Conservation (phyloP, 2,329 filamentous ascomycete genomes). For the Colletotrichum melonis region DNA sequence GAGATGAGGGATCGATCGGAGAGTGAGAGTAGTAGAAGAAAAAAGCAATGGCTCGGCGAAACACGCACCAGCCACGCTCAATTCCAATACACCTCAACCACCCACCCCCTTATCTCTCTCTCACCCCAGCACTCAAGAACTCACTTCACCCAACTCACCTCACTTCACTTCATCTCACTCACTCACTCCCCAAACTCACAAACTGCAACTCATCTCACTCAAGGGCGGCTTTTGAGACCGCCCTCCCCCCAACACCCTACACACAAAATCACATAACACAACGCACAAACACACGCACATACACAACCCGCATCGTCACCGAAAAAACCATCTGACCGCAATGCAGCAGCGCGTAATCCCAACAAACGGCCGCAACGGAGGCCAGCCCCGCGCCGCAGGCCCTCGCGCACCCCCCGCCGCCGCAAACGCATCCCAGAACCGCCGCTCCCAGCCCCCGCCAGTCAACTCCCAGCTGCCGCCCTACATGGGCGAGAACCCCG, state of each 20-base stretch:
- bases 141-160: neutral
- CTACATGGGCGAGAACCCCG: constrained; percentile 19
- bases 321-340: constrained; percentile 3
- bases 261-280: neutral
- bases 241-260: neutral
- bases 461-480: constrained; percentile 28
- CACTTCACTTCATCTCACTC: neutral
- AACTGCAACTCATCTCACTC: neutral
- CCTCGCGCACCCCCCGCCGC: constrained; percentile 25
- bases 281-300: neutral
- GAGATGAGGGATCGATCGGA: neutral
- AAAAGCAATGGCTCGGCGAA: constrained; percentile 2
- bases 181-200: neutral
- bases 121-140: neutral
- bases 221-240: neutral
- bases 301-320: neutral
- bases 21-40: too few relatives aligned
- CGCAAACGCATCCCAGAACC: constrained; percentile 32
- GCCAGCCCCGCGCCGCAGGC: constrained; percentile 26
- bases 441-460: constrained; percentile 26
- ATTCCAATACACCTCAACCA: neutral
- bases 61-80: neutral
- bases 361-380: constrained; percentile 7
- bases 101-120: neutral
- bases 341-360: constrained; percentile 32